Conservation (phyloP, 2,329 filamentous ascomycete genomes). For the Calonectria crousiana region DNA sequence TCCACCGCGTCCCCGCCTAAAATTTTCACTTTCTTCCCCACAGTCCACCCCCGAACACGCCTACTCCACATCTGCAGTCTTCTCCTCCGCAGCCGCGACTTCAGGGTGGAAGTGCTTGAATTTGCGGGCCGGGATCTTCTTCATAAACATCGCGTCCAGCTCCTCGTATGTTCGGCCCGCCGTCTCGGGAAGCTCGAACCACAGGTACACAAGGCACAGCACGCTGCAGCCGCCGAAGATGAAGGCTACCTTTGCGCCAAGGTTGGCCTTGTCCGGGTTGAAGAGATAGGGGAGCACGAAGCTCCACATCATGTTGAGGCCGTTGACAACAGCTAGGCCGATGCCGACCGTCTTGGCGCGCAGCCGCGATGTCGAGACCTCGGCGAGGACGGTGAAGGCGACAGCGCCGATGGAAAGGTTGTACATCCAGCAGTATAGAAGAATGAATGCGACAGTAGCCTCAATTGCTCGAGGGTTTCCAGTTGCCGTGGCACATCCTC, state of each 20-base stretch:
- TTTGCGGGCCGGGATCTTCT: constrained; percentile 23
- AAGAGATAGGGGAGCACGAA: constrained; percentile 32
- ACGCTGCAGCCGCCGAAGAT: constrained; percentile 29
- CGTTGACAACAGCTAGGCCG: constrained; percentile 21
- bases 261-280: constrained; percentile 31
- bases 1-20: not conserved
- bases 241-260: constrained; percentile 29
- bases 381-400: constrained; percentile 52
- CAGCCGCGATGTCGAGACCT: constrained; percentile 53
- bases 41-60: not conserved
- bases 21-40: not conserved
- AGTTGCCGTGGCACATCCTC: constrained; percentile 47
- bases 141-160: constrained; percentile 33
- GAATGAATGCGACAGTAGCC: constrained; percentile 50
- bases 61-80: not conserved
- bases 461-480: constrained; percentile 32
- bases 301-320: constrained; percentile 29
- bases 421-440: constrained; percentile 55
- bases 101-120: constrained; percentile 27
- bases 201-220: constrained; percentile 23
- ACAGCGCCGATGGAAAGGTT: constrained; percentile 56
- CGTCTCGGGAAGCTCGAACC: constrained; percentile 35
- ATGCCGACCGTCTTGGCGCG: constrained; percentile 53
- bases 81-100: constrained; percentile 1
- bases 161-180: constrained; percentile 33